These are phyloP conservation scores for Podochytrium sp. DNA, from an alignment of 192 early-diverging fungal species.

Conservation along the genomic window DNA sequence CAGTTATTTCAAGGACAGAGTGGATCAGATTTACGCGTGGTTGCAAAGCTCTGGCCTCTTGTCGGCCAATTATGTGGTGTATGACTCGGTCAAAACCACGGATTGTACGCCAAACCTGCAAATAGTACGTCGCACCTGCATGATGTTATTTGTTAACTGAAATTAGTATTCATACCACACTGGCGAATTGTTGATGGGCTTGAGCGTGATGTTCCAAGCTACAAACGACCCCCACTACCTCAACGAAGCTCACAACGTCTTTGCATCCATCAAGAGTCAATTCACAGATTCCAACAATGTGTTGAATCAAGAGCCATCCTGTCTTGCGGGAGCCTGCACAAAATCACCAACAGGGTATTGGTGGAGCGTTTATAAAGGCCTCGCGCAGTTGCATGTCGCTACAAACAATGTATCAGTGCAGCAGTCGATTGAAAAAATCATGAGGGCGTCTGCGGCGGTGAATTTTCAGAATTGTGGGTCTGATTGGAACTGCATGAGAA, in stretches of 20 bases:
- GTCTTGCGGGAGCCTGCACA: not conserved
- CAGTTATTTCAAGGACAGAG: constrained; percentile 32
- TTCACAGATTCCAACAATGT: not conserved
- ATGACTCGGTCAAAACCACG: constrained; percentile 3
- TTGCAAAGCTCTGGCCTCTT: constrained; percentile 20
- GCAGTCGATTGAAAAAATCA: not conserved
- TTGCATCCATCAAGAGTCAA: not conserved
- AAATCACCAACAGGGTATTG: constrained; percentile 7
- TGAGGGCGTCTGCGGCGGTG: not conserved
- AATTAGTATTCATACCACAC: constrained; percentile 15
- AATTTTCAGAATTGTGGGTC: constrained; percentile 2
- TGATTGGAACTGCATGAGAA: constrained; percentile 22
- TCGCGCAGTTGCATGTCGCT: constrained; percentile 5
- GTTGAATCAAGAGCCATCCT: not conserved
- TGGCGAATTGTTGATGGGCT: constrained; percentile 25
- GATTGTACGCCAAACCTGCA: not conserved
- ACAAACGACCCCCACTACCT: constrained; percentile 23
- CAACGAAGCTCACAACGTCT: constrained; percentile 18
- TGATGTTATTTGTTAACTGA: not conserved
- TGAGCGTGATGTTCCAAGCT: constrained; percentile 7
- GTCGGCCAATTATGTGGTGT: not conserved
- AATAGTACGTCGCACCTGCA: not conserved
- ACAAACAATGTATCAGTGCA: not conserved
- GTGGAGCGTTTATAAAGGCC: constrained; percentile 19
- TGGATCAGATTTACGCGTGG: constrained; percentile 41